phyloP scores from a whole-genome alignment of 2,329 filamentous ascomycete species.

The Ceratocystis albifundus region DNA sequence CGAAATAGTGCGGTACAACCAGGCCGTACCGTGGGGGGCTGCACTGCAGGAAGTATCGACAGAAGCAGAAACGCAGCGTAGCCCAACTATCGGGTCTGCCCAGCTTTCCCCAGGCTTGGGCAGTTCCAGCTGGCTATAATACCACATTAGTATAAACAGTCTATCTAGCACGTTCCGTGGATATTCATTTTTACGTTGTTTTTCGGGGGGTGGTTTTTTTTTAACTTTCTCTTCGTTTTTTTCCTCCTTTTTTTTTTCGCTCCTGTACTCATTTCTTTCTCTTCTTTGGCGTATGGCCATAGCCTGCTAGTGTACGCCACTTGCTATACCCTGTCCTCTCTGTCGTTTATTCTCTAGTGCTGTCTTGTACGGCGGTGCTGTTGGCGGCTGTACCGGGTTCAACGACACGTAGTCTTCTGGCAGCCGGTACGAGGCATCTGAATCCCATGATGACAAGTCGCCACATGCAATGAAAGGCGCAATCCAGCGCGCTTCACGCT shows the following conservation, averaged over 20 bases:
- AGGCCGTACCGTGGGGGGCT: too few relatives aligned
- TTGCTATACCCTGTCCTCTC: constrained; percentile 64
- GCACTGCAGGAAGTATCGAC: too few relatives aligned
- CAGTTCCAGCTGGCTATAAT: background rate
- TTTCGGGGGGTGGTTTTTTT: too few relatives aligned
- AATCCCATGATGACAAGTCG: constrained; percentile 87
- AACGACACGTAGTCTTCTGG: constrained; percentile 77
- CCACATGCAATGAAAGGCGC: constrained; percentile 96
- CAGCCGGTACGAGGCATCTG: constrained; percentile 84
- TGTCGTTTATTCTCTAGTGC: constrained; percentile 67
- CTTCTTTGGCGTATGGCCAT: background rate
- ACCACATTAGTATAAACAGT: background rate
- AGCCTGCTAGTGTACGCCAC: constrained; percentile 34
- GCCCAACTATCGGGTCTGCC: background rate
- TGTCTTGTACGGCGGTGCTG: constrained; percentile 85
- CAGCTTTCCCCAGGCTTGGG: background rate
- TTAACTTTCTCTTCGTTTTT: background rate
- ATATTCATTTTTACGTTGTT: background rate
- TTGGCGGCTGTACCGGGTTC: constrained; percentile 88
- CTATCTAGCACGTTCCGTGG: background rate
- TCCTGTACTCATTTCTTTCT: constrained; percentile 23
- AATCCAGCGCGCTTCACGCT: constrained; percentile 55
- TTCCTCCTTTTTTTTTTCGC: background rate
- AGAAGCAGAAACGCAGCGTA: too few relatives aligned
- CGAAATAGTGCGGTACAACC: too few relatives aligned